Evolutionary conservation across 129 eudicot species (phyloP).

Genomic region (sunflower (Helianthus annuus)): DNA sequence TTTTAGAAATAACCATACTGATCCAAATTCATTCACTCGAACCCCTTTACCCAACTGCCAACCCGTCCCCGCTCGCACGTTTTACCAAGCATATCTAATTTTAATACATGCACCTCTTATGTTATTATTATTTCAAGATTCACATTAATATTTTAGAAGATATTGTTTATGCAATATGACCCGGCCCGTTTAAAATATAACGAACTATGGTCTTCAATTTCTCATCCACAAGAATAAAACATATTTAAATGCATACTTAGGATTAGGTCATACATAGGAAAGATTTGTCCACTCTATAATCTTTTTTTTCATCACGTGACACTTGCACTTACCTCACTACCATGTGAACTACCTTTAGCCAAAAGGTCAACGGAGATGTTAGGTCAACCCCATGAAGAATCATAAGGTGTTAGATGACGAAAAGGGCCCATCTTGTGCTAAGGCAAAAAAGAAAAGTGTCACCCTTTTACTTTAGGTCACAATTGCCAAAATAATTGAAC

Average conservation of each 20-base stretch:
- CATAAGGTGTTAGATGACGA: slow-evolving; percentile 36
- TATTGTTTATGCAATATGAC: no score
- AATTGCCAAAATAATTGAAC: background rate
- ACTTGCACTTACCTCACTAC: slow-evolving; percentile 18
- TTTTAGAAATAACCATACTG: no score
- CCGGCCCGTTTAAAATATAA: background rate
- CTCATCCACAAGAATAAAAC: background rate
- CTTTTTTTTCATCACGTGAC: slow-evolving; percentile 31
- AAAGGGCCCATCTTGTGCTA: slow-evolving; percentile 25
- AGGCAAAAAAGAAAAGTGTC: slow-evolving; percentile 22
- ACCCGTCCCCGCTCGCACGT: no score
- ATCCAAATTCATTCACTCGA: no score
- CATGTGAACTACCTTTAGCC: slow-evolving; percentile 32
- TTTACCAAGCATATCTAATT: no score
- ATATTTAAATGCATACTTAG: background rate
- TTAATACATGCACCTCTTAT: background rate
- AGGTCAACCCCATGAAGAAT: slow-evolving; percentile 30
- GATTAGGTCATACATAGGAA: background rate
- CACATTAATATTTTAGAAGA: background rate
- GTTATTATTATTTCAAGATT: background rate
- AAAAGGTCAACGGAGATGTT: slow-evolving; percentile 13
- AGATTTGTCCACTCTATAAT: slow-evolving; percentile 24
- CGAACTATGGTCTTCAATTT: background rate
- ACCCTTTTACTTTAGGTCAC: slow-evolving; percentile 13
- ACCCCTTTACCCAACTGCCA: no score